Evolutionary conservation across 176 grass and related monocot genomes (phyloP).

Genomic region (Ensete glaucum): DNA sequence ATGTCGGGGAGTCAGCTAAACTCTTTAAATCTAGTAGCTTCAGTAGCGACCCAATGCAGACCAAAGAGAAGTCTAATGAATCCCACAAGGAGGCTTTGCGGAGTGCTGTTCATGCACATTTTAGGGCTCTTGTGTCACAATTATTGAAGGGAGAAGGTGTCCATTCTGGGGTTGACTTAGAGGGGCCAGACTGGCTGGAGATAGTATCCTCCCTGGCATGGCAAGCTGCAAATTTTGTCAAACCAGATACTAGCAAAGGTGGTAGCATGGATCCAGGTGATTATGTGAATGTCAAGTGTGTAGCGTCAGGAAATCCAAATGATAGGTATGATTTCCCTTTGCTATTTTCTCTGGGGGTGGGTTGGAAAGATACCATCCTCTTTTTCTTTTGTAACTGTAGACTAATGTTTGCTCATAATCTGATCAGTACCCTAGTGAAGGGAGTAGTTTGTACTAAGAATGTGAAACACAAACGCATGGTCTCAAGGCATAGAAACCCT

Average conservation of each 20-base stretch:
- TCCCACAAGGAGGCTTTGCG: conserved; percentile 41
- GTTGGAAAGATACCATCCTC: not conserved
- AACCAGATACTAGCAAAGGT: conserved; percentile 81
- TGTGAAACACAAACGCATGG: conserved; percentile 85
- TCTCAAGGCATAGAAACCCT: conserved; percentile 54
- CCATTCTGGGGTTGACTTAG: conserved; percentile 28
- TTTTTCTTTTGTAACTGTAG: conserved; percentile 15
- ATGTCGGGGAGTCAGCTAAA: conserved; percentile 30
- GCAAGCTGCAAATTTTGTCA: conserved; percentile 79
- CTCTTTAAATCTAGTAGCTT: conserved; percentile 33
- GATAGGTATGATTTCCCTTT: conserved; percentile 47
- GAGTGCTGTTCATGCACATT: conserved; percentile 45
- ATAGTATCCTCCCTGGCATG: conserved; percentile 64
- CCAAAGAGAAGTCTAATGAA: conserved; percentile 18
- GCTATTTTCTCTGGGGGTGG: conserved; percentile 6
- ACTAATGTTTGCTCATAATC: conserved; percentile 39
- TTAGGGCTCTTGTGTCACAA: conserved; percentile 66
- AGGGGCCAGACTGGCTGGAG: conserved; percentile 55
- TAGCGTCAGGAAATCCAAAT: conserved; percentile 54
- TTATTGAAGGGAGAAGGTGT: conserved; percentile 64
- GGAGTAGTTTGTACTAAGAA: conserved; percentile 95
- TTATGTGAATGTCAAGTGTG: conserved; percentile 92
- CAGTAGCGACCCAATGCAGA: conserved; percentile 13
- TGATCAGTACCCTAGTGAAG: conserved; percentile 61
- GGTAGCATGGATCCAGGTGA: conserved; percentile 84